Base-by-base conservation (phyloP, 1,284 basidiomycete genomes). In the Sphagnurus paluster region DNA sequence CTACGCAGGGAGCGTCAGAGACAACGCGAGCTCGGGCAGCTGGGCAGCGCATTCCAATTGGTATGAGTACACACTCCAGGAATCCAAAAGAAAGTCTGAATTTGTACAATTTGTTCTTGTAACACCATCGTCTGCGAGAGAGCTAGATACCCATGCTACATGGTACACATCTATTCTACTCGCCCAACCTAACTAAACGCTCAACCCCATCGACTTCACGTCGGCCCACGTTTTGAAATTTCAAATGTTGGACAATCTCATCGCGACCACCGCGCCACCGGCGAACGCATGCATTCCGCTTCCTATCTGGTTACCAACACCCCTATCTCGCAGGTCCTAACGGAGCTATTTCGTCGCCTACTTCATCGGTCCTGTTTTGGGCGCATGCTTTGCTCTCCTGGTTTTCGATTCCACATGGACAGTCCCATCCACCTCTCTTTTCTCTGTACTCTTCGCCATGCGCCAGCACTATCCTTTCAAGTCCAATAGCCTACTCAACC, bases 11-110 rank as follows among this genome's bases (percentile, higher is more conserved):
- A 47, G 17, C 41, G 65, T 14, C 42, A 53, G 30, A 63, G 61
- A 35, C 65, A 55, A 44, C 46, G 56, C 43, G 57, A 58, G 36
- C 28, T 56, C 49, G 57, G 53, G 25, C 52, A 56, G 42, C 52
- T 84, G 33, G 81, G 70, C 7, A 82, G 80, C 56, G 82, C 82
- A 14, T 83, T 85, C 63, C 77, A 84, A 58, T 60, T 84, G 63
- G 65, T 68, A 42, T 83, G 61, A 67, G 16, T 14, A 19, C 24
- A 14, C n/a, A 32, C n/a, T 11, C 21, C 29, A 25, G 34, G 30
- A 39, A 14, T 10, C 45, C 28, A 36, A n/a, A 23, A 36, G 25
- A 26, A 34, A 20, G 24, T 46, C 41, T 42, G 28, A 48, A 44
- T 48, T 35, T 50, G 45, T 43, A 46, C 28, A 41, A 33, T 19